phyloP scores from a whole-genome alignment of 208 protist genomes.

The Herpetomonas tarakana region DNA sequence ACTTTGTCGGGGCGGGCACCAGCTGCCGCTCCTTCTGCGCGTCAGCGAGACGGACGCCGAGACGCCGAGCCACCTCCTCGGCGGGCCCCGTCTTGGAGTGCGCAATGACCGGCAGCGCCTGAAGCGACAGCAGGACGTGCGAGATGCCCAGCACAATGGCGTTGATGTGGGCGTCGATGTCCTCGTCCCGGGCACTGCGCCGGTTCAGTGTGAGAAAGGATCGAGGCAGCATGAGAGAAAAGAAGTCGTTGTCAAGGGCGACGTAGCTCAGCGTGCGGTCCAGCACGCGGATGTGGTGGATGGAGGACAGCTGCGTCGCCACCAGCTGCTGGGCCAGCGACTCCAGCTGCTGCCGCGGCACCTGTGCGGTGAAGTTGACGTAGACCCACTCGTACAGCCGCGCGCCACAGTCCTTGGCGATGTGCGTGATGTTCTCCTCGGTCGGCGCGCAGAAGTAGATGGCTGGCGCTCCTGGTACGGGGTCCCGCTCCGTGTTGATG shows the following conservation, averaged over 20 bases:
- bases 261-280: conserved; percentile 88
- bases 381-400: conserved; percentile 87
- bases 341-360: conserved; percentile 67
- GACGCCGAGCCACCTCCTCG: conserved; percentile 72
- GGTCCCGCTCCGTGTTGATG: conserved; percentile 75
- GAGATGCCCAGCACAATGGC: conserved; percentile 69
- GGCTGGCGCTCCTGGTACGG: conserved; percentile 83
- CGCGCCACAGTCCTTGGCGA: conserved; percentile 71
- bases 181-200: conserved; percentile 46
- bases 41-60: conserved; percentile 66
- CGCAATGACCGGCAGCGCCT: conserved; percentile 80
- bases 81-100: conserved; percentile 75
- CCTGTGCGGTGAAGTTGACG: conserved; percentile 84
- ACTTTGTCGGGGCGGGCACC: conserved; percentile 40
- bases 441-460: conserved; percentile 91
- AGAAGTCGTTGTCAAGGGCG: conserved; percentile 78
- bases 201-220: conserved; percentile 75
- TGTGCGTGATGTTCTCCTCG: conserved; percentile 72
- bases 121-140: conserved; percentile 80
- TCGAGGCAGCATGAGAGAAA: conserved; percentile 78
- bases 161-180: conserved; percentile 74
- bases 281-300: conserved; percentile 78
- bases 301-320: conserved; percentile 42
- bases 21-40: conserved; percentile 69
- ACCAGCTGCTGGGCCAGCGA: conserved; percentile 59